These are phyloP conservation scores for Ogataea corticis DNA, from an alignment of 805 yeast genomes.

Conservation along the genomic window DNA sequence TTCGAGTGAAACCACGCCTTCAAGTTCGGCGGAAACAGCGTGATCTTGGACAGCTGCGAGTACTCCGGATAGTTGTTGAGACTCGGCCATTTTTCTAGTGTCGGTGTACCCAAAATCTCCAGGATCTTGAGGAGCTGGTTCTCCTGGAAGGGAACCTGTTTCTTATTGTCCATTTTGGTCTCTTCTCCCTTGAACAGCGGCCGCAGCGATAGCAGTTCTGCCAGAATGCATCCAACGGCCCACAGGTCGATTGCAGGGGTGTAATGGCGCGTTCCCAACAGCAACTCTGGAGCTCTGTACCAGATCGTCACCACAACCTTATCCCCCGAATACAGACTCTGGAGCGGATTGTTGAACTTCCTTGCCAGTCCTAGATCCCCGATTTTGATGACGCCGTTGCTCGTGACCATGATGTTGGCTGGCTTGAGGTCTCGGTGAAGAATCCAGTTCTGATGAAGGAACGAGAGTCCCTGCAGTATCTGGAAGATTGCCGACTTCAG, in stretches of 20 bases:
- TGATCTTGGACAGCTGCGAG: slow-evolving; percentile 57
- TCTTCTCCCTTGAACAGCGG: slow-evolving; percentile 98
- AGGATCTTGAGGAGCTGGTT: slow-evolving; percentile 88
- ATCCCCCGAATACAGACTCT: slow-evolving; percentile 86
- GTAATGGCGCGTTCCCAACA: slow-evolving; percentile 89
- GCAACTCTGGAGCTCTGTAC: slow-evolving; percentile 92
- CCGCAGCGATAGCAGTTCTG: slow-evolving; percentile 82
- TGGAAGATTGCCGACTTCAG: slow-evolving; percentile 90
- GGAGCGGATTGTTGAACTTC: slow-evolving; percentile 81
- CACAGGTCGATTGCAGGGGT: slow-evolving; percentile 91
- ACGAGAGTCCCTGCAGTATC: slow-evolving; percentile 86
- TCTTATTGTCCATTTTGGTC: slow-evolving; percentile 91
- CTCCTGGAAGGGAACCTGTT: slow-evolving; percentile 90
- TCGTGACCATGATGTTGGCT: slow-evolving; percentile 94
- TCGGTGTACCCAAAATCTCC: slow-evolving; percentile 93
- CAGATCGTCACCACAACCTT: slow-evolving; percentile 96
- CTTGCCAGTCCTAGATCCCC: slow-evolving; percentile 95
- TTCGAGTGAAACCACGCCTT: slow-evolving; percentile 84
- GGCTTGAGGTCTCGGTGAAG: slow-evolving; percentile 95
- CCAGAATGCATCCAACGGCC: slow-evolving; percentile 96
- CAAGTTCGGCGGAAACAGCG: slow-evolving; percentile 65
- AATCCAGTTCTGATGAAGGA: slow-evolving; percentile 93
- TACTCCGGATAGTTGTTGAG: slow-evolving; percentile 84
- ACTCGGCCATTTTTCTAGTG: slow-evolving; percentile 73
- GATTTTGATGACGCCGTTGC: slow-evolving; percentile 87